phyloP scores from a whole-genome alignment of 805 yeast species.

The Kluyveromyces wickerhamii region DNA sequence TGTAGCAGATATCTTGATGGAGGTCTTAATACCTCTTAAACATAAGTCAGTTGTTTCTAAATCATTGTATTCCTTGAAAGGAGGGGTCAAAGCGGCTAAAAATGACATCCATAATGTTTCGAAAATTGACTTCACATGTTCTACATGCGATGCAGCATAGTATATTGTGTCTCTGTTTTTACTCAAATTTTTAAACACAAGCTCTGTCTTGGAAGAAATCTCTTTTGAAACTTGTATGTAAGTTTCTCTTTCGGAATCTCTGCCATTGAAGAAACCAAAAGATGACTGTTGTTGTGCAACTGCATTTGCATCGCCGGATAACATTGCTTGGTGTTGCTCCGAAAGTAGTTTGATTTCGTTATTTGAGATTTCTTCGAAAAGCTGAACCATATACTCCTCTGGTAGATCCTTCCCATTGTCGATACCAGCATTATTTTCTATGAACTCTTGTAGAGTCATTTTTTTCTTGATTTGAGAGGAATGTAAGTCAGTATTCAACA shows the following conservation, averaged over 20 bases:
- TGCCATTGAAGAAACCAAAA: slow-evolving; percentile 56
- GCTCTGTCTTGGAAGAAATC: slow-evolving; percentile 83
- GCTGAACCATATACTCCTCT: slow-evolving; percentile 54
- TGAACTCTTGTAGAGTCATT: slow-evolving; percentile 83
- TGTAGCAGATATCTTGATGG: slow-evolving; percentile 75
- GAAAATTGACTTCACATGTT: slow-evolving; percentile 87
- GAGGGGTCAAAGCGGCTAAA: slow-evolving; percentile 88
- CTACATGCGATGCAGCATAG: slow-evolving; percentile 78
- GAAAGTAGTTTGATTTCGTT: slow-evolving; percentile 88
- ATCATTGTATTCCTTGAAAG: slow-evolving; percentile 83
- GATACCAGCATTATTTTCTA: slow-evolving; percentile 82
- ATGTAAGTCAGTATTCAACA: slow-evolving; percentile 93
- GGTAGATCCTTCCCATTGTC: slow-evolving; percentile 87
- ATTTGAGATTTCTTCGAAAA: slow-evolving; percentile 68
- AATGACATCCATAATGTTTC: slow-evolving; percentile 96
- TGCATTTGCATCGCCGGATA: slow-evolving; percentile 50
- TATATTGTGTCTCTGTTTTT: slow-evolving; percentile 44
- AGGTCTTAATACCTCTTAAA: slow-evolving; percentile 76
- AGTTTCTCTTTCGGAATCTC: slow-evolving; percentile 71
- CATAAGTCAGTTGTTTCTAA: slow-evolving; percentile 59
- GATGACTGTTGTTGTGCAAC: slow-evolving; percentile 34
- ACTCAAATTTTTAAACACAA: slow-evolving; percentile 62
- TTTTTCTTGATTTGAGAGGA: slow-evolving; percentile 76
- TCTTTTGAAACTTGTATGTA: slow-evolving; percentile 89
- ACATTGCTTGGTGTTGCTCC: slow-evolving; percentile 87